Evolutionary conservation across 768 basidiomycete species (phyloP).

Genomic region (Panaeolus cyanescens): DNA sequence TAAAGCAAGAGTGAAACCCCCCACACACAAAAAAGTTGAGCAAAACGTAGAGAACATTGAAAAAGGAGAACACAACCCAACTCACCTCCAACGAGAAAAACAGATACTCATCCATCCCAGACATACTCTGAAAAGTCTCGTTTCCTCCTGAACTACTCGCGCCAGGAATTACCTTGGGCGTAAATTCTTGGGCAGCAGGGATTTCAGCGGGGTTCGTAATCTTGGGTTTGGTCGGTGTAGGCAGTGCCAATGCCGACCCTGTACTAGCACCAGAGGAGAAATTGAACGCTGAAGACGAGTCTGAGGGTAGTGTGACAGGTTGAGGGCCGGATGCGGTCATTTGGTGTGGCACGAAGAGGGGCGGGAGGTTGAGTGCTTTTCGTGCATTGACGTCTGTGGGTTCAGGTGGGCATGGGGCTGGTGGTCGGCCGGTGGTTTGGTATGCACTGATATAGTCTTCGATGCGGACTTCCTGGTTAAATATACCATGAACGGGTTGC

Average conservation of each 20-base stretch:
- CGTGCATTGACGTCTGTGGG: conserved; percentile 49
- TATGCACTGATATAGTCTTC: conserved; percentile 58
- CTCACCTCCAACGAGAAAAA: conserved; percentile 45
- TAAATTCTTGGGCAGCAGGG: conserved; percentile 23
- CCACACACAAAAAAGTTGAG: conserved; percentile 5
- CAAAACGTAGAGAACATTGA: neutral
- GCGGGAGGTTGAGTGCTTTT: conserved; percentile 45
- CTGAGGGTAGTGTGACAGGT: conserved; percentile 10
- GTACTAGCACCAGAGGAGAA: neutral
- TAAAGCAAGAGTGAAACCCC: conserved; percentile 14
- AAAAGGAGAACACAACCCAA: conserved; percentile 3
- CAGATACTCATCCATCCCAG: conserved; percentile 34
- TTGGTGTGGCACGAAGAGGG: conserved; percentile 48
- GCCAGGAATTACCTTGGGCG: conserved; percentile 1
- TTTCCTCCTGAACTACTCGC: conserved; percentile 3
- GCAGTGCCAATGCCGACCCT: neutral
- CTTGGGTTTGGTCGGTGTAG: conserved; percentile 5
- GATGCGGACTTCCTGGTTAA: conserved; percentile 53
- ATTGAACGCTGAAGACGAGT: neutral
- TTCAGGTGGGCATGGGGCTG: conserved; percentile 46
- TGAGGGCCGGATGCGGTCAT: neutral
- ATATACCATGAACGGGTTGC: too few relatives aligned
- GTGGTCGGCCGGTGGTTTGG: conserved; percentile 44
- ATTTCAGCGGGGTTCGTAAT: conserved; percentile 16
- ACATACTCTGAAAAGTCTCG: conserved; percentile 40